phyloP scores from a whole-genome alignment of 164 flowering plant species.

The Tetracentron sinense region DNA sequence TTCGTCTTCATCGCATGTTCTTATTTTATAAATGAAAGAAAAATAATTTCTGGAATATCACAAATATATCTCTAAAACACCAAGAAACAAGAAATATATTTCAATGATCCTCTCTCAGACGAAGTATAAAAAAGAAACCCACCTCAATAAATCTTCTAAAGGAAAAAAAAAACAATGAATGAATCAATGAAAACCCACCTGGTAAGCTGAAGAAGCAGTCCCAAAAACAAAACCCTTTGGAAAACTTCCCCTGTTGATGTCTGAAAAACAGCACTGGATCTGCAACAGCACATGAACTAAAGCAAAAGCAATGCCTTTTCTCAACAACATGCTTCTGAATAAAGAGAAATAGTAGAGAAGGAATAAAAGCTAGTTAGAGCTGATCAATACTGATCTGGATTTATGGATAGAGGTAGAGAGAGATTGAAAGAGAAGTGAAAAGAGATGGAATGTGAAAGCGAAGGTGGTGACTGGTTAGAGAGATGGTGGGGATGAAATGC shows the following conservation, averaged over 20 bases:
- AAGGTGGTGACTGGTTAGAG: neutral
- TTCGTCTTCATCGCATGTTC: too few relatives aligned
- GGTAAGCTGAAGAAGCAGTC: conserved; percentile 41
- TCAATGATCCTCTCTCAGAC: too few relatives aligned
- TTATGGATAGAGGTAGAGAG: neutral
- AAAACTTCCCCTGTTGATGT: conserved; percentile 30
- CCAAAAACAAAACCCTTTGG: conserved; percentile 48
- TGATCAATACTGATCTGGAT: too few relatives aligned
- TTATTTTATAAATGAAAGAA: too few relatives aligned
- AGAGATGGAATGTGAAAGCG: too few relatives aligned
- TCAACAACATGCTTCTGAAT: conserved; percentile 10
- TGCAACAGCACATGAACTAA: conserved; percentile 23
- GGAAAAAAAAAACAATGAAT: too few relatives aligned
- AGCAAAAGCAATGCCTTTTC: conserved; percentile 19
- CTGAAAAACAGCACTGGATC: conserved; percentile 22
- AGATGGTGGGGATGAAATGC: neutral
- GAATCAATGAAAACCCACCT: conserved; percentile 13
- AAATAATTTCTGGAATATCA: too few relatives aligned
- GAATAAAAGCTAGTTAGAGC: neutral
- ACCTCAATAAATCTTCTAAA: too few relatives aligned
- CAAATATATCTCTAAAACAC: too few relatives aligned
- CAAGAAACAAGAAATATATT: too few relatives aligned
- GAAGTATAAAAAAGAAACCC: too few relatives aligned
- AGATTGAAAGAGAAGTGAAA: neutral
- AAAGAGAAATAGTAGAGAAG: neutral